These are phyloP conservation scores for Lipomyces anomalus DNA, from an alignment of 805 yeast genomes.

Conservation along the genomic window DNA sequence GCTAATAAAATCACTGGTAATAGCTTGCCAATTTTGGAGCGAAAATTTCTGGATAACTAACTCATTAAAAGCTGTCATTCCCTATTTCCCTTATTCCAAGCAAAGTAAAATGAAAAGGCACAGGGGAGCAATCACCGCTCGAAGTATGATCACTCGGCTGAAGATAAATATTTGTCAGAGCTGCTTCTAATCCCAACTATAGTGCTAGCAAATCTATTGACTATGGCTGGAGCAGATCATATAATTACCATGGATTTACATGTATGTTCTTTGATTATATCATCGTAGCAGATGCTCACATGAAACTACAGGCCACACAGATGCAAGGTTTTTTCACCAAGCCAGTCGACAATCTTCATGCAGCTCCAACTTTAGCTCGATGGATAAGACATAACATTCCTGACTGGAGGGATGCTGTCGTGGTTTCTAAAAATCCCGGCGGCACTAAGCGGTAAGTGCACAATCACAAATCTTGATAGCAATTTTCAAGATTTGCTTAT, in stretches of 20 bases:
- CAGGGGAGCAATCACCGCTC: slow-evolving; percentile 96
- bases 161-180: neutral
- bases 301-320: slow-evolving; percentile 69
- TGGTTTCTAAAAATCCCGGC: slow-evolving; percentile 98
- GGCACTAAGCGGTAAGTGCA: slow-evolving; percentile 70
- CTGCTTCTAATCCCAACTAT: too few relatives aligned
- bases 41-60: slow-evolving; percentile 18
- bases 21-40: neutral
- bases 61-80: slow-evolving; percentile 64
- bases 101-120: slow-evolving; percentile 98
- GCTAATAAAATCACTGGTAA: slow-evolving; percentile 79
- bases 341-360: slow-evolving; percentile 94
- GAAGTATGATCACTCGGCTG: slow-evolving; percentile 35
- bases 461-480: neutral
- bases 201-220: slow-evolving; percentile 88
- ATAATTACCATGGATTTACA: slow-evolving; percentile 94
- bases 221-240: slow-evolving; percentile 99
- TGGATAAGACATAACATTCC: slow-evolving; percentile 91
- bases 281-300: neutral
- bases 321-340: slow-evolving; percentile 98
- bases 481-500: neutral
- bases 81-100: slow-evolving; percentile 95
- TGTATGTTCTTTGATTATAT: slow-evolving; percentile 7
- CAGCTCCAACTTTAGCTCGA: slow-evolving; percentile 91
- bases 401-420: slow-evolving; percentile 83